Conservation (phyloP, 2,329 filamentous ascomycete species). For the Sporothrix pallida region DNA sequence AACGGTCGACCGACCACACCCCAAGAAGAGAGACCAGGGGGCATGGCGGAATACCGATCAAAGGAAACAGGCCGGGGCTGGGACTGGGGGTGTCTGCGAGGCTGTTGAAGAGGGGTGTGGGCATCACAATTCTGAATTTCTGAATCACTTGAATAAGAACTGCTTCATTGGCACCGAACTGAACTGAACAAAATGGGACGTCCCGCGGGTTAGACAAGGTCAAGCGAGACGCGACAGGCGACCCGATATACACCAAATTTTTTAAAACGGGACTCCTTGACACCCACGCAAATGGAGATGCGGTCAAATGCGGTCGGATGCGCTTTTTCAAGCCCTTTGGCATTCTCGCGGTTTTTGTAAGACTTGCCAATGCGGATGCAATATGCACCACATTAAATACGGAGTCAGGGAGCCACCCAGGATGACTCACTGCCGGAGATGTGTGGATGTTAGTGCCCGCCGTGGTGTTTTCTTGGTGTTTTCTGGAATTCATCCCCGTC, state of each 20-base stretch:
- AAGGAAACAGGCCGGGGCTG: slow-evolving; percentile 7
- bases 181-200: slow-evolving; percentile 10
- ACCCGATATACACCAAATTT: neutral
- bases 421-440: slow-evolving; percentile 26
- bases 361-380: neutral
- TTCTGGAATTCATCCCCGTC: slow-evolving; percentile 18
- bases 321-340: neutral
- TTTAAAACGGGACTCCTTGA: no score
- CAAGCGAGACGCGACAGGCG: slow-evolving; percentile 21
- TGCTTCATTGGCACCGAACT: neutral
- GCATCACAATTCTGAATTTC: neutral
- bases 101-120: slow-evolving; percentile 6
- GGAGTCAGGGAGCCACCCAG: neutral
- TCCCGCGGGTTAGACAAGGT: slow-evolving; percentile 15
- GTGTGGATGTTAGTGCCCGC: neutral
- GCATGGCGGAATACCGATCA: neutral
- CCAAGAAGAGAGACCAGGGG: slow-evolving; percentile 2
- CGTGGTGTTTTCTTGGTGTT: neutral
- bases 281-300: no score
- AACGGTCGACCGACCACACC: neutral
- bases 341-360: neutral
- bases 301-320: neutral
- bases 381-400: slow-evolving; percentile 9
- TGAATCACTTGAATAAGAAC: no score
- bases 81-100: slow-evolving; percentile 19